Conservation (phyloP, 2,329 filamentous ascomycete species). For the Coniochaeta ligniaria region DNA sequence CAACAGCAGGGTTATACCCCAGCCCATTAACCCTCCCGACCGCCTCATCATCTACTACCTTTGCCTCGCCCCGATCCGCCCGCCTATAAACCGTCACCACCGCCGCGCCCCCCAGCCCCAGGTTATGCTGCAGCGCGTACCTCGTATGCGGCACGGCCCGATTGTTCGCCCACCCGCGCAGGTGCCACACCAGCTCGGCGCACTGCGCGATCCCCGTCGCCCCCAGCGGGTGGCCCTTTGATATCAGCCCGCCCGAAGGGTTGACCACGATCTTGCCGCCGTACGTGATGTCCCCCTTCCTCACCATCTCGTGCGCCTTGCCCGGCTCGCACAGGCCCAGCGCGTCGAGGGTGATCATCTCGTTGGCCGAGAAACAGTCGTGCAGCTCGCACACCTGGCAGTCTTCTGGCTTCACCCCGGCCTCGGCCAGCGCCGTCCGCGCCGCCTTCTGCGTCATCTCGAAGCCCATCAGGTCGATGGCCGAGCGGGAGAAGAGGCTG, state of each 20-base stretch:
- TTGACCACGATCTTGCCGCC: constrained; percentile 80
- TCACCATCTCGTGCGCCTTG: constrained; percentile 87
- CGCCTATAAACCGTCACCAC: constrained; percentile 87
- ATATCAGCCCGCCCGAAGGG: constrained; percentile 89
- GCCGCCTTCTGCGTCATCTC: constrained; percentile 74
- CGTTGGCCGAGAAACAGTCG: constrained; percentile 94
- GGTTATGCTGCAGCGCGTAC: constrained; percentile 81
- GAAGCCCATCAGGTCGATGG: constrained; percentile 86
- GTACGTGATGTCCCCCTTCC: constrained; percentile 84
- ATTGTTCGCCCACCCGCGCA: constrained; percentile 95
- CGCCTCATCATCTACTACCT: constrained; percentile 50
- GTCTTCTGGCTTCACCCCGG: constrained; percentile 59
- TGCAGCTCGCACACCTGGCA: constrained; percentile 86
- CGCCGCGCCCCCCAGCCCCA: constrained; percentile 83
- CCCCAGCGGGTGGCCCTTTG: constrained; percentile 90
- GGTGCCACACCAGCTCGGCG: constrained; percentile 90
- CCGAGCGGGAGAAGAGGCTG: constrained; percentile 66
- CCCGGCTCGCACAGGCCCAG: constrained; percentile 72
- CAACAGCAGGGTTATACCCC: constrained; percentile 87
- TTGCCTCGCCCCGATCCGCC: constrained; percentile 64
- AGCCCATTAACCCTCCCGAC: constrained; percentile 62
- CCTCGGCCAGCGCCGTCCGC: constrained; percentile 64
- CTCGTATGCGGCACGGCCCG: constrained; percentile 61
- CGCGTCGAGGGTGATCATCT: constrained; percentile 85
- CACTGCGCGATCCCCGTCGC: constrained; percentile 95